Evolutionary conservation across 164 flowering plant species (phyloP), one percentile per base, ranked within the genome.

Genomic region (Hamamelis virginiana): DNA sequence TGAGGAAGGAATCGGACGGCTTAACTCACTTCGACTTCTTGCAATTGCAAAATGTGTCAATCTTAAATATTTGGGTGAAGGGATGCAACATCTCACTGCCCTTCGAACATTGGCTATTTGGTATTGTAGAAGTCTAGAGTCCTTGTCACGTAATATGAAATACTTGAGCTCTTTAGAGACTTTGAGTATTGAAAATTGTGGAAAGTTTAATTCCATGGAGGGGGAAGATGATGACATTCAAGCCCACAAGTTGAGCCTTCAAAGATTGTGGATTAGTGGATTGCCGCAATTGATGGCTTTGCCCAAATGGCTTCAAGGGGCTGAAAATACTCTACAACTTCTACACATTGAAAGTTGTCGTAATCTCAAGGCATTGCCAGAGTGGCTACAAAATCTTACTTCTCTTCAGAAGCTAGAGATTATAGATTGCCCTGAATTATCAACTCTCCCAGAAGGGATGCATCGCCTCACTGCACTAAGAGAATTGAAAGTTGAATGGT

Each of bases 71-170:
- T 27, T 58, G 62, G 16, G 38, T 58, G 22, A 33, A 33, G 41
- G 62, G 41, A 26, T 26, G 62, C 41, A 27, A 14, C 4, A 26
- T 16, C 41, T 58, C 62, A 22, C 62, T 27, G 41, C 38, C 62
- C 62, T 58, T 26, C 41, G 62, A 27, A 26, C 62, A 25, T 27
- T 58, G 62, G 14, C 41, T 15, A 58, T 58, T 58, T 14, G n/a
- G 8, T 18, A 16, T 16, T 58, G 62, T 27, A 12, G 9, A 27
- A 27, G 41, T 27, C n/a, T 58, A 16, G n/a, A 3, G 1, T 58
- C 62, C 3, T 27, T 58, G 41, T 15, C 51, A 47, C 18, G 51
- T 47, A 28, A 16, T 27, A 8, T 58, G n/a, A 58, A 27, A 13
- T 15, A 27, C 62, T 16, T 58, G 13, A 26, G 43, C 13, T 13